phyloP scores from a whole-genome alignment of 768 basidiomycete genomes.

The Strobilomyces echinocephalus region DNA sequence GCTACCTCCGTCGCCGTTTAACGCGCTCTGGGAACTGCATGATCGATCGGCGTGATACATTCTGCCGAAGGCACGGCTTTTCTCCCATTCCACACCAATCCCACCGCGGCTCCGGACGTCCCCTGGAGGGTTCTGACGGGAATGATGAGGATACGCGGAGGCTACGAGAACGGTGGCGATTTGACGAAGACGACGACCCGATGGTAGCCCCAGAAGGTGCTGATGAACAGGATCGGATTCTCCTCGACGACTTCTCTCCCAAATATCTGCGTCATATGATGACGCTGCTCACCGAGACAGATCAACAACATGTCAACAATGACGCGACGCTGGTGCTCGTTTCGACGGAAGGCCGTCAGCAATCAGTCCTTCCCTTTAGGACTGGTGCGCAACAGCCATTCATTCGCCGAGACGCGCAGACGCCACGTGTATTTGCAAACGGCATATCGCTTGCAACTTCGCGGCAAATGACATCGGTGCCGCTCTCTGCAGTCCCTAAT shows the following conservation, averaged over 20 bases:
- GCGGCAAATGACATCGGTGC: constrained; percentile 18
- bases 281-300: constrained; percentile 52
- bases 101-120: constrained; percentile 13
- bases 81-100: constrained; percentile 5
- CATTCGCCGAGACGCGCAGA: constrained; percentile 24
- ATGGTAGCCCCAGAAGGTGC: constrained; percentile 50
- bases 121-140: constrained; percentile 27
- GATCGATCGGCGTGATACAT: constrained; percentile 61
- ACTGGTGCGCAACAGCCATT: constrained; percentile 29
- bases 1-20: constrained; percentile 58
- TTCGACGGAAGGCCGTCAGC: constrained; percentile 46
- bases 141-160: constrained; percentile 39
- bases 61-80: constrained; percentile 24
- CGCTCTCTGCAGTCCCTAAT: constrained; percentile 31
- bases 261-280: constrained; percentile 55
- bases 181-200: constrained; percentile 61
- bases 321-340: constrained; percentile 46
- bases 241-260: constrained; percentile 69
- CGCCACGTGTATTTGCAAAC: constrained; percentile 19
- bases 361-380: constrained; percentile 46
- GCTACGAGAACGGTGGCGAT: constrained; percentile 61
- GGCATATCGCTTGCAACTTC: constrained; percentile 23
- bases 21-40: constrained; percentile 80
- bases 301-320: constrained; percentile 46
- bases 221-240: constrained; percentile 63